Percentiles rank a stretch among this genome's conserved stretches.
These are phyloP conservation scores for Nemania sp. DNA, from an alignment of 2,329 filamentous ascomycete genomes.

Conservation along the genomic window DNA sequence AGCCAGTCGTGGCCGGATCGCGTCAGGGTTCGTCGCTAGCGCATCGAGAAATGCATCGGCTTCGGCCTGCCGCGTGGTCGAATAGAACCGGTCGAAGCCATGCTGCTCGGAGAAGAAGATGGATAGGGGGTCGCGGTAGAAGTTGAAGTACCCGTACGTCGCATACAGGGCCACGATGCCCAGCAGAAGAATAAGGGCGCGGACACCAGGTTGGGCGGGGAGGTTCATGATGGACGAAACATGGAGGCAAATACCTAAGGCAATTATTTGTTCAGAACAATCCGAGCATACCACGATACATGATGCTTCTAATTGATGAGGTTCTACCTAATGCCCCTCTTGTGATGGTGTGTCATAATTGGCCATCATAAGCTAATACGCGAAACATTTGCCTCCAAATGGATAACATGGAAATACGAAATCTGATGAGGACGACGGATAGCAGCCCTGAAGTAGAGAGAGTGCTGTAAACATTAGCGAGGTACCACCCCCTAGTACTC, in stretches of 20 bases:
- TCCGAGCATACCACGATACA: constrained; percentile 11
- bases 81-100: constrained; percentile 51
- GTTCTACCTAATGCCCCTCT: constrained; percentile 1
- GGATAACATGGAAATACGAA: no score
- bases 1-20: constrained; percentile 34
- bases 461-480: no score
- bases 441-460: no score
- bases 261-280: constrained; percentile 12
- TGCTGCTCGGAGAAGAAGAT: constrained; percentile 51
- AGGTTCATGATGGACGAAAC: constrained; percentile 31
- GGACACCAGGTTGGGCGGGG: constrained; percentile 46
- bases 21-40: constrained; percentile 38
- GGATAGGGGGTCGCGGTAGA: constrained; percentile 51
- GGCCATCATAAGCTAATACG: background rate
- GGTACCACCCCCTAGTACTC: no score
- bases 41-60: constrained; percentile 47
- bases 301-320: background rate
- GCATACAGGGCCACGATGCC: constrained; percentile 44
- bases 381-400: no score
- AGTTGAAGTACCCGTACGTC: constrained; percentile 48
- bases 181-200: constrained; percentile 45
- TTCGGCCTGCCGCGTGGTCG: constrained; percentile 47
- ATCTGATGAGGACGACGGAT: no score
- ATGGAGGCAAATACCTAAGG: background rate
- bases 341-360: constrained; percentile 9